Base-by-base conservation (phyloP, 192 early-diverging fungal genomes). In the Coemansia sp. region DNA sequence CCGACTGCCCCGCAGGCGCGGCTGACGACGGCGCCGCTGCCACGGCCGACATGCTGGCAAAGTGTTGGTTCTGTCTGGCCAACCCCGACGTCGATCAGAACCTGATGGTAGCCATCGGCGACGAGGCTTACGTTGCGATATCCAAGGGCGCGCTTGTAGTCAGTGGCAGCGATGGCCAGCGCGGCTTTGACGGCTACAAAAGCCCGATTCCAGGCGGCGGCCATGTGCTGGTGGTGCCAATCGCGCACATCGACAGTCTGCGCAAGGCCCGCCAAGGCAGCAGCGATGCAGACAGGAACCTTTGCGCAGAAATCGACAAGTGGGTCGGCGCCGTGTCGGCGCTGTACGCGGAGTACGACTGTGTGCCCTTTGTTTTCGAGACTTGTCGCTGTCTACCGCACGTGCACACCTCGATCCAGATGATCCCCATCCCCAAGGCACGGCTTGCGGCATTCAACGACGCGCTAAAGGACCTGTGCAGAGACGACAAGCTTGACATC, bases 61-160 rank as follows among this genome's bases (percentile, higher is more conserved):
- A 88, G 4, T 98, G 96, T 79, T 98, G 96, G 96, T 98, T 98
- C 76, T 98, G 96, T 72, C 80, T 98, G 51, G 86, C 93, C 0
- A 96, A 94, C 66, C 95, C 96, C 1, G 88, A 90, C 40, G 78
- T 96, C 25, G 92, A 90, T 68, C 93, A 94, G 76, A 94, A 96
- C 55, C 82, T 98, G 62, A 93, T 98, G 69, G 86, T 90, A 2
- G 87, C 90, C 1, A 91, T 97, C 73, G 90, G 89, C 4, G 77
- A 82, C 18, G 91, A 96, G 60, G 80, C 88, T 7, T 98, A 98
- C 64, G 56, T 92, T 33, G 89, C 95, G 12, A 77, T 94, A 64
- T 88, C 96, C 32, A 97, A 96, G 80, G 96, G 96, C n/a, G 87
- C 89, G 25, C 69, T 97, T 25, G 82, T 89, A 0, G 78, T 72